These are phyloP conservation scores for Salix udensis DNA, from an alignment of 345 rosid species.

Conservation along the genomic window DNA sequence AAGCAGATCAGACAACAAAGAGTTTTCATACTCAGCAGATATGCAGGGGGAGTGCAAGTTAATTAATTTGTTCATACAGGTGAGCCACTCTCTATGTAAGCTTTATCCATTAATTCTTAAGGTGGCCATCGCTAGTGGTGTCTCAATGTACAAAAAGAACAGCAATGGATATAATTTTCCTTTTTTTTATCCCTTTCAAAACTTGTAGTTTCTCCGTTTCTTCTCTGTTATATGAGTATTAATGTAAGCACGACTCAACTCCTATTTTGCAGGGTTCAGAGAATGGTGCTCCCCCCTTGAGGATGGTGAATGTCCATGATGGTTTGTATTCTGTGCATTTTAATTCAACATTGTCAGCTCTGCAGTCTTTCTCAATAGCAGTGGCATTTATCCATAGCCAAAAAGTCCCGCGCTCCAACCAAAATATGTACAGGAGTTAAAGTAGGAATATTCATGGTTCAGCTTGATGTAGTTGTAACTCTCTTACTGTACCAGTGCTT, in stretches of 20 bases:
- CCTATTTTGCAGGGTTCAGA: constrained; percentile 41
- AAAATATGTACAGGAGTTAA: constrained; percentile 40
- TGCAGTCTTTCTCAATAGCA: constrained; percentile 81
- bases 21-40: constrained; percentile 19
- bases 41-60: constrained; percentile 52
- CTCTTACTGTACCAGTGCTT: constrained; percentile 16
- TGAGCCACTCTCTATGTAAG: constrained; percentile 15
- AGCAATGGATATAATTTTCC: constrained; percentile 1
- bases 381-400: constrained; percentile 72
- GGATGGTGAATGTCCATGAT: constrained; percentile 62
- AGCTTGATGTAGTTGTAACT: constrained; percentile 31
- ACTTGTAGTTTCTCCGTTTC: not conserved
- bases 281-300: constrained; percentile 48
- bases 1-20: constrained; percentile 39
- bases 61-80: constrained; percentile 62
- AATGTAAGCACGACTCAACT: constrained; percentile 13
- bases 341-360: constrained; percentile 58
- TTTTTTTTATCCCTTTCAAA: not conserved
- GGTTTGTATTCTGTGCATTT: constrained; percentile 71
- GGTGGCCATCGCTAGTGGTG: not conserved
- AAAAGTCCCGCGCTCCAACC: constrained; percentile 50
- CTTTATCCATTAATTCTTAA: not conserved
- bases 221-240: constrained; percentile 6
- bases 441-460: constrained; percentile 20
- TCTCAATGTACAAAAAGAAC: not conserved